Evolutionary conservation across 2,329 filamentous ascomycete genomes (phyloP), one percentile per base, ranked within the genome.

Genomic region (Xylariaceae sp.): DNA sequence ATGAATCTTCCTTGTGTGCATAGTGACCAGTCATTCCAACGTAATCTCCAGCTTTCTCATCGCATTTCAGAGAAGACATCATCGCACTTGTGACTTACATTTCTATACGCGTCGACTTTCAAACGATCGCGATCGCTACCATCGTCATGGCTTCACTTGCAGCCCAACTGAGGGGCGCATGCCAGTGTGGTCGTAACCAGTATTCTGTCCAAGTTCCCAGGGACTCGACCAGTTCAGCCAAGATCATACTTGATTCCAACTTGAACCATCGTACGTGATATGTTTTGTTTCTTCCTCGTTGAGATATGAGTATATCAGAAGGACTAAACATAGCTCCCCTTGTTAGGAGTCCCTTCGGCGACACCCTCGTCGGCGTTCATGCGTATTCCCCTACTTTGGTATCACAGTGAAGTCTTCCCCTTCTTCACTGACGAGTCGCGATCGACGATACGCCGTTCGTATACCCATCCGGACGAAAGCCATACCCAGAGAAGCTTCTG

Each of bases 101-200:
- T 13, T 42, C 37, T 8, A 42, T 7, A 13, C 37, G 37, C 11
- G 37, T 42, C 37, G 37, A 13, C 37, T 42, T 42, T 9, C 23
- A 8, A 2, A 4, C 18, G 13, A 2, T 53, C 23, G 47, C 35
- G 15, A 17, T 7, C 15, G 7, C 49, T 30, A 51, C 23, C 50
- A 56, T 54, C 57, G 51, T 39, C 39, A 63, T 59, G 62, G 53
- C 55, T 55, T 55, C 47, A 30, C 23, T 10, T 39, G 13, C 53
- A 11, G 49, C 42, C 42, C 55, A 57, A 45, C 81, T 96, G 59
- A 85, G 82, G 64, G 92, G 92, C 68, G 84, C 86, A 64, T 96
- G 92, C 77, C 86, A 88, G 56, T 97, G 92, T 74, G 91, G 92
- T 59, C 85, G 92, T 62, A 96, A 94, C 70, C 82, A 87, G 70